phyloP scores from a whole-genome alignment of 495 filamentous ascomycete genomes.

The Bacidia rubella region DNA sequence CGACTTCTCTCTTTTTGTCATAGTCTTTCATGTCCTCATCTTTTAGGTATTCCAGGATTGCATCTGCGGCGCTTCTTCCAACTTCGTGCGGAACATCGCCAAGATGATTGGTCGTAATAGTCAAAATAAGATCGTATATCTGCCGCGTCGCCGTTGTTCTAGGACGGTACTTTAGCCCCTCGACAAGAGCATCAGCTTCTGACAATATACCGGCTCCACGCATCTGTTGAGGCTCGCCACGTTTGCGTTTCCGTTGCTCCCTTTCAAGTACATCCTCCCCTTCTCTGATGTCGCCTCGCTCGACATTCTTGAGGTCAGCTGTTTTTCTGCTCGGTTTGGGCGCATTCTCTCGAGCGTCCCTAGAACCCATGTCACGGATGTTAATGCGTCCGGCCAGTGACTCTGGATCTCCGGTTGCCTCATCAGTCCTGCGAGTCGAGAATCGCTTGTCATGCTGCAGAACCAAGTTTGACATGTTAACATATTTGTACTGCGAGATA shows the following conservation, averaged over 20 bases:
- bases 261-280: slow-evolving; percentile 76
- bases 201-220: slow-evolving; percentile 72
- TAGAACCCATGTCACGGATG: slow-evolving; percentile 85
- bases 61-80: slow-evolving; percentile 90
- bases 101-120: slow-evolving; percentile 73
- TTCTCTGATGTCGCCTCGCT: slow-evolving; percentile 68
- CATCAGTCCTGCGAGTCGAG: slow-evolving; percentile 78
- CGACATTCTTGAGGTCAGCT: slow-evolving; percentile 48
- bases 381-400: slow-evolving; percentile 88
- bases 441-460: slow-evolving; percentile 98
- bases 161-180: slow-evolving; percentile 76
- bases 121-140: slow-evolving; percentile 91
- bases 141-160: slow-evolving; percentile 84
- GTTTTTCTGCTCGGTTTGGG: slow-evolving; percentile 61
- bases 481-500: slow-evolving; percentile 98
- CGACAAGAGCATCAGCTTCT: slow-evolving; percentile 72
- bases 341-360: slow-evolving; percentile 62
- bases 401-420: slow-evolving; percentile 93
- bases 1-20: slow-evolving; percentile 95
- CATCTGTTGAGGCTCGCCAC: slow-evolving; percentile 54
- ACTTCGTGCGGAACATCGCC: slow-evolving; percentile 89
- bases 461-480: slow-evolving; percentile 99
- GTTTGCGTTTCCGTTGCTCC: slow-evolving; percentile 78
- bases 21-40: slow-evolving; percentile 94
- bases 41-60: slow-evolving; percentile 79